These are phyloP conservation scores for Kodamaea suecica DNA, from an alignment of 1,139 yeast species.

Conservation along the genomic window DNA sequence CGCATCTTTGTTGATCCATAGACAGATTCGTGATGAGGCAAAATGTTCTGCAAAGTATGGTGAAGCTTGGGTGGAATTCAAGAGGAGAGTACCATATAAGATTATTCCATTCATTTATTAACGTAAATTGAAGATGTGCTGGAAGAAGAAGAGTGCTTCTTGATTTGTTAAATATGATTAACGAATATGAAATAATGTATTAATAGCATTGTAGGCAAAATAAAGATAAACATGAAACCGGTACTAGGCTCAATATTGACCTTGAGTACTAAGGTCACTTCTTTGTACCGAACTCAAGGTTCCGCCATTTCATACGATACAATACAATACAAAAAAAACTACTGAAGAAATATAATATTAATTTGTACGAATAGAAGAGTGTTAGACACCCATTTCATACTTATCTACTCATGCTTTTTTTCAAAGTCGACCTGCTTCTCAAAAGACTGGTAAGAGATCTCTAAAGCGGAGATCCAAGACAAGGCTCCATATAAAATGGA, in stretches of 20 bases:
- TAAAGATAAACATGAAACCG: no score
- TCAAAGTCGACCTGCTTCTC: constrained; percentile 63
- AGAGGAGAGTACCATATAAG: constrained; percentile 76
- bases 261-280: no score
- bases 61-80: constrained; percentile 79
- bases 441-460: constrained; percentile 69
- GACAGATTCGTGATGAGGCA: constrained; percentile 88
- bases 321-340: no score
- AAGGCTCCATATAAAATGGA: constrained; percentile 53
- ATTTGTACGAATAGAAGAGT: not conserved
- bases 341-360: constrained; percentile 1
- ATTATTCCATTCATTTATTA: constrained; percentile 86
- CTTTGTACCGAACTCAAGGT: no score
- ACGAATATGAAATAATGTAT: no score
- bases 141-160: no score
- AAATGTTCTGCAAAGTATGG: constrained; percentile 88
- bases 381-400: no score
- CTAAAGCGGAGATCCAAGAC: constrained; percentile 57
- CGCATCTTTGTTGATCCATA: constrained; percentile 74
- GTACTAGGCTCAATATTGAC: no score
- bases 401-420: constrained; percentile 50
- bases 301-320: no score
- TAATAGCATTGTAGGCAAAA: no score
- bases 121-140: no score
- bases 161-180: no score